These are phyloP conservation scores for Globisporangium cystogenes DNA, from an alignment of 352 stramenopile species.

Conservation along the genomic window DNA sequence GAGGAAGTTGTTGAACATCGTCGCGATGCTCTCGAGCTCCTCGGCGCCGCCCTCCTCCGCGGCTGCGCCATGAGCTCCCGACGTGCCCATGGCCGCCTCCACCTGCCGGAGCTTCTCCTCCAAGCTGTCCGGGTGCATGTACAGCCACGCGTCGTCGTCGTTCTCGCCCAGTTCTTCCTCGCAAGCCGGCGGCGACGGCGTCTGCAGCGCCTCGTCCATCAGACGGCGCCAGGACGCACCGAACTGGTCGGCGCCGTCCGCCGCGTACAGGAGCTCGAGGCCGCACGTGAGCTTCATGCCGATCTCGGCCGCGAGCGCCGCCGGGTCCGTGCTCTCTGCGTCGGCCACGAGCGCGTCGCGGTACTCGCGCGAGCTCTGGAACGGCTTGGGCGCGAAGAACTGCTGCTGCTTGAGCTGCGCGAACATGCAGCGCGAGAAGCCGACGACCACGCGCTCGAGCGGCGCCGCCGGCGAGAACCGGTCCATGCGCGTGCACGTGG, in stretches of 20 bases:
- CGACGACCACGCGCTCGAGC: conserved; percentile 37
- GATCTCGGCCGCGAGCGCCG: conserved; percentile 36
- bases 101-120: conserved; percentile 52
- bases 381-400: conserved; percentile 61
- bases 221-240: conserved; percentile 25
- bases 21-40: conserved; percentile 61
- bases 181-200: not conserved
- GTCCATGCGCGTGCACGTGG: conserved; percentile 51
- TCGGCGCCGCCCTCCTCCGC: conserved; percentile 42
- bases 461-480: conserved; percentile 24
- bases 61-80: conserved; percentile 5
- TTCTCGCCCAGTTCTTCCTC: conserved; percentile 21
- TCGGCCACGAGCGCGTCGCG: conserved; percentile 15
- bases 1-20: conserved; percentile 77
- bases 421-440: conserved; percentile 80
- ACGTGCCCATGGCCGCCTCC: conserved; percentile 10
- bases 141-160: conserved; percentile 78
- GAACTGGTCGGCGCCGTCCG: conserved; percentile 37
- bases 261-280: conserved; percentile 61
- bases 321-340: not conserved
- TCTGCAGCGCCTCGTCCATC: conserved; percentile 29
- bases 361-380: conserved; percentile 19
- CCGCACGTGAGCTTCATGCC: conserved; percentile 77
- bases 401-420: conserved; percentile 77
- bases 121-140: conserved; percentile 65